A percentile compares a stretch with the other conserved stretches of the same genome.
Evolutionary conservation across 2,329 filamentous ascomycete genomes (phyloP).

Genomic region (Alternaria sp.): DNA sequence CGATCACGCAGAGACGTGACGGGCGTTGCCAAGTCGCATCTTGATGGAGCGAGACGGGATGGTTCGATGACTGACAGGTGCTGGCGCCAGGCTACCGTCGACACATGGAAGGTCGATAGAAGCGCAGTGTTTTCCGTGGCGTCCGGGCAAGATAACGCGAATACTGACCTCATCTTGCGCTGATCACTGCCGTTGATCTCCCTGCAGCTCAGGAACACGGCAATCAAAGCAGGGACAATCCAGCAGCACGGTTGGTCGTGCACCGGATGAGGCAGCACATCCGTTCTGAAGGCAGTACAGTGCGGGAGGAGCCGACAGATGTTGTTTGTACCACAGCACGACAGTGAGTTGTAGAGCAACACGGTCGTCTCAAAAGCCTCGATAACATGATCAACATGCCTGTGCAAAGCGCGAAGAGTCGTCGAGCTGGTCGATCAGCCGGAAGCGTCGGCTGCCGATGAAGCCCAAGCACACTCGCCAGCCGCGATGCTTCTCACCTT

Average conservation of each 20-base stretch:
- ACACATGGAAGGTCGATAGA: constrained; percentile 9
- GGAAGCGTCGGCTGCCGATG: constrained; percentile 6
- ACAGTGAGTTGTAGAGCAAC: neutral
- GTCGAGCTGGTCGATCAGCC: neutral
- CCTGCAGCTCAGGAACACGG: constrained; percentile 17
- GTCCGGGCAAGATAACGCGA: constrained; percentile 1
- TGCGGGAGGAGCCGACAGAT: constrained; percentile 15
- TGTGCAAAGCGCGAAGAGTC: neutral
- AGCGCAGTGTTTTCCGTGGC: neutral
- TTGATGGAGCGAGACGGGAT: constrained; percentile 6
- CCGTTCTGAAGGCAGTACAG: neutral
- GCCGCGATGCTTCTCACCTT: constrained; percentile 6
- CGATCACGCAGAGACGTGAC: constrained; percentile 7
- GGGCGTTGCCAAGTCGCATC: constrained; percentile 14
- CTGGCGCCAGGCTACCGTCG: constrained; percentile 9
- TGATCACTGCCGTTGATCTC: constrained; percentile 16
- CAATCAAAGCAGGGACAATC: constrained; percentile 3
- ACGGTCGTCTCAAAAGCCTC: neutral
- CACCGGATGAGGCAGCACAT: constrained; percentile 6
- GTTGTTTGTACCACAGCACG: neutral
- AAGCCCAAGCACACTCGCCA: constrained; percentile 10
- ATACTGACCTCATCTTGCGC: constrained; percentile 8
- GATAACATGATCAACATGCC: neutral
- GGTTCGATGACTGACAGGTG: constrained; percentile 10
- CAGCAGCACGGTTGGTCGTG: constrained; percentile 1